Evolutionary conservation across 495 filamentous ascomycete genomes (phyloP).

Genomic region (Aspergillus funiculosus): DNA sequence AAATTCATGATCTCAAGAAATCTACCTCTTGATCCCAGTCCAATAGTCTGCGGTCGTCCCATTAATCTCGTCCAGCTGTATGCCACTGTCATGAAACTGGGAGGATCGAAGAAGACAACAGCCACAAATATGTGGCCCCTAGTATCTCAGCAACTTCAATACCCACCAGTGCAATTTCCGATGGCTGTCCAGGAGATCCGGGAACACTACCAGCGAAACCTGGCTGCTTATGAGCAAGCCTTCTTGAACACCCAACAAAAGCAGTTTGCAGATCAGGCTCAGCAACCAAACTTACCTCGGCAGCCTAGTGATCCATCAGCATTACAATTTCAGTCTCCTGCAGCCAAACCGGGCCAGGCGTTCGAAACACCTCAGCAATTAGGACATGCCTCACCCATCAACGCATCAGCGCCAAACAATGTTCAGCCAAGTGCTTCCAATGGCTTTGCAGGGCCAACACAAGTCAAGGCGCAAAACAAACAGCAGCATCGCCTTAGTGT

Average conservation of each 20-base stretch:
- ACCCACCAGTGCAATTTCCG: constrained; percentile 59
- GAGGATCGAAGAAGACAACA: constrained; percentile 71
- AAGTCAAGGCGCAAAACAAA: constrained; percentile 36
- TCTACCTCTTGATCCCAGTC: constrained; percentile 63
- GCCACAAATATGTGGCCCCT: constrained; percentile 63
- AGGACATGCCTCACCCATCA: constrained; percentile 34
- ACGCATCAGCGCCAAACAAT: constrained; percentile 30
- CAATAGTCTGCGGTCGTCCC: constrained; percentile 60
- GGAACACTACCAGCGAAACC: constrained; percentile 65
- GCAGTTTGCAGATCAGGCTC: constrained; percentile 45
- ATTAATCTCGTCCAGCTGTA: constrained; percentile 72
- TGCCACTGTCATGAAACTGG: constrained; percentile 64
- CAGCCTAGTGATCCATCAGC: constrained; percentile 33
- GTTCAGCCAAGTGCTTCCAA: constrained; percentile 30
- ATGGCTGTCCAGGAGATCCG: constrained; percentile 63
- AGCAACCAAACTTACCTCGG: constrained; percentile 43
- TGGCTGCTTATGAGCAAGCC: constrained; percentile 69
- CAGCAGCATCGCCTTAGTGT: constrained; percentile 34
- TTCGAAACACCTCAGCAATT: constrained; percentile 35
- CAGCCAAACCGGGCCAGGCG: constrained; percentile 27
- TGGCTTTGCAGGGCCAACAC: constrained; percentile 42
- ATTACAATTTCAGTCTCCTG: constrained; percentile 39
- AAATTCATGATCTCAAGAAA: constrained; percentile 66
- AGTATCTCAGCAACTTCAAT: constrained; percentile 61
- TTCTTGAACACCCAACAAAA: constrained; percentile 57